Evolutionary conservation across 1,139 yeast species (phyloP).

Genomic region (Scheffersomyces quercinus): DNA sequence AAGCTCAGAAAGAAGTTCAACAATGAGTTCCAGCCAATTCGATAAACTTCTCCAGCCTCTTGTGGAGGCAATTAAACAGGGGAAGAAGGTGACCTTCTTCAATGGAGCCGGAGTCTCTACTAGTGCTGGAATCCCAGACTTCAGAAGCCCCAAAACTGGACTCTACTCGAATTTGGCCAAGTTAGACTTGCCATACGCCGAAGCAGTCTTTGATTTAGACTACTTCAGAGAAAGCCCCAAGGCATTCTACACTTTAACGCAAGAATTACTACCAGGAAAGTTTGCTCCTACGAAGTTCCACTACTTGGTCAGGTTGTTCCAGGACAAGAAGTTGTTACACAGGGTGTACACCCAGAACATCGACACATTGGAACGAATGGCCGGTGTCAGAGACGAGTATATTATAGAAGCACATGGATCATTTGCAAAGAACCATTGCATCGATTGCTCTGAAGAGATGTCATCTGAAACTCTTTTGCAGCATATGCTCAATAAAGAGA

Average conservation of each 20-base stretch:
- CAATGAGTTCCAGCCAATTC: neutral
- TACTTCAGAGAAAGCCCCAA: constrained; percentile 73
- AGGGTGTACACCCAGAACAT: constrained; percentile 90
- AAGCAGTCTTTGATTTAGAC: constrained; percentile 91
- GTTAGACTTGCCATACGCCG: constrained; percentile 83
- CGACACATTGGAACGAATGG: constrained; percentile 84
- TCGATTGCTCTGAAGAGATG: constrained; percentile 66
- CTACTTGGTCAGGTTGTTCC: constrained; percentile 62
- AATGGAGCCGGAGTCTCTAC: constrained; percentile 96
- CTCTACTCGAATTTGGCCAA: constrained; percentile 77
- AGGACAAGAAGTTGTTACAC: constrained; percentile 59
- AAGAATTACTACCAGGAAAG: constrained; percentile 85
- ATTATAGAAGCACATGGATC: constrained; percentile 95
- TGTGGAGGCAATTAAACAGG: constrained; percentile 10
- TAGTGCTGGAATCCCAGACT: constrained; percentile 92
- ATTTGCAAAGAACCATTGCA: constrained; percentile 81
- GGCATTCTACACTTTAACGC: constrained; percentile 83
- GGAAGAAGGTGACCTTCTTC: constrained; percentile 44
- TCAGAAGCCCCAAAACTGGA: constrained; percentile 90
- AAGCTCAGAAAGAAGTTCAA: no score
- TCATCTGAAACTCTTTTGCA: constrained; percentile 48
- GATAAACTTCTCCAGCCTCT: constrained; percentile 7
- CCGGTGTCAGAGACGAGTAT: constrained; percentile 66
- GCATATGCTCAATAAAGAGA: constrained; percentile 30
- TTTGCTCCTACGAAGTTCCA: constrained; percentile 84